Evolutionary conservation across 345 rosid genomes (phyloP).

Genomic region (Erysimum cheiranthoides): DNA sequence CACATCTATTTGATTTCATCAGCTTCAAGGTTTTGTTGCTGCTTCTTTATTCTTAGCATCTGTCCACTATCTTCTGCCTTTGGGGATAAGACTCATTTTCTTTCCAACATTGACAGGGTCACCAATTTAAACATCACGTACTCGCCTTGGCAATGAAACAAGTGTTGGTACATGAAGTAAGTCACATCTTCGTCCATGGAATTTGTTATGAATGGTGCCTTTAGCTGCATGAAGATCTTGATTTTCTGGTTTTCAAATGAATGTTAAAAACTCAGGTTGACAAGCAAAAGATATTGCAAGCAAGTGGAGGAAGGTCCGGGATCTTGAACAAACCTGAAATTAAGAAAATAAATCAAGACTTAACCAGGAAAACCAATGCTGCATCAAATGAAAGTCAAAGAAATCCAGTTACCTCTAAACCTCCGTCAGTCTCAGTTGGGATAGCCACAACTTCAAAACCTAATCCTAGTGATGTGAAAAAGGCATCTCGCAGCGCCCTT

Average conservation of each 20-base stretch:
- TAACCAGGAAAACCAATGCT: slow-evolving; percentile 41
- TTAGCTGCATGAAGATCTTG: slow-evolving; percentile 22
- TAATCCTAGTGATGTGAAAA: slow-evolving; percentile 50
- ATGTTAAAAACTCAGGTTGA: slow-evolving; percentile 62
- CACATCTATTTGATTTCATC: slow-evolving; percentile 72
- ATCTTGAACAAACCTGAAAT: slow-evolving; percentile 47
- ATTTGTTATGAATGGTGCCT: slow-evolving; percentile 3
- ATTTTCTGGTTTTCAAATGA: not conserved
- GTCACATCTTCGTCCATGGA: slow-evolving; percentile 30
- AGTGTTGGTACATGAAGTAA: slow-evolving; percentile 85
- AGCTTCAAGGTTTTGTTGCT: slow-evolving; percentile 66
- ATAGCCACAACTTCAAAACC: slow-evolving; percentile 45
- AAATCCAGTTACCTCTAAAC: slow-evolving; percentile 43
- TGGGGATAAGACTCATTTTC: slow-evolving; percentile 24
- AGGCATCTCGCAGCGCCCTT: slow-evolving; percentile 51
- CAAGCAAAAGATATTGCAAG: slow-evolving; percentile 82
- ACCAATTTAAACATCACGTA: slow-evolving; percentile 57
- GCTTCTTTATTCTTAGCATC: slow-evolving; percentile 33
- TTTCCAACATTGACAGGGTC: slow-evolving; percentile 60
- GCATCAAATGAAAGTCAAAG: slow-evolving; percentile 42
- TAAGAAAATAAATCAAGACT: slow-evolving; percentile 45
- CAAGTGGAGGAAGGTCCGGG: slow-evolving; percentile 56
- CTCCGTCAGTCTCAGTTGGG: slow-evolving; percentile 46
- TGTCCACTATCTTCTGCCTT: slow-evolving; percentile 23
- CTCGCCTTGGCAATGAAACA: slow-evolving; percentile 83